Percentiles rank a stretch among this genome's conserved stretches.
Evolutionary conservation across 78 protist genomes (phyloP).

Genomic region (Emiliania huxleyi): DNA sequence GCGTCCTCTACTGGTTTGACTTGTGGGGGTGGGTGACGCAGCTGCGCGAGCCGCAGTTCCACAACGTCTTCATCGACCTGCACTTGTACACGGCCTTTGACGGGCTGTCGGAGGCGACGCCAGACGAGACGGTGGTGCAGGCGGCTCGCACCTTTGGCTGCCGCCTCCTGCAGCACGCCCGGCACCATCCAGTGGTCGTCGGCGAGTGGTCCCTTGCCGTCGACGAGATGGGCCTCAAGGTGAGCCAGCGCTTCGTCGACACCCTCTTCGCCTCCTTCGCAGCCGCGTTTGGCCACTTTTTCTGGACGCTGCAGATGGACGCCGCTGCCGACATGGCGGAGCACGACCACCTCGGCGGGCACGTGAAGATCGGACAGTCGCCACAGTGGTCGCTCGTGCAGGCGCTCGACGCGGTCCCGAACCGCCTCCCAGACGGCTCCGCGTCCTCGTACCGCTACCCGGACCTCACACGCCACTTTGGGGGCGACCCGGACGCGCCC

Average conservation of each 20-base stretch:
- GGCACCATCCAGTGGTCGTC: background rate
- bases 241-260: background rate
- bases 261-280: background rate
- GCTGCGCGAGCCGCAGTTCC: background rate
- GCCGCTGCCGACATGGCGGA: background rate
- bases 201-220: background rate
- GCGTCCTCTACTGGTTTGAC: background rate
- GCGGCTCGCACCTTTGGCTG: background rate
- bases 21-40: background rate
- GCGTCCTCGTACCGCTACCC: background rate
- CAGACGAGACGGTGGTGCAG: background rate
- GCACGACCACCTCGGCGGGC: background rate
- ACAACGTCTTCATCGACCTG: background rate
- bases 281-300: background rate
- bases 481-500: background rate
- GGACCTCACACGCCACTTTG: background rate
- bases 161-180: background rate
- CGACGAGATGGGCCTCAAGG: background rate
- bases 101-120: background rate
- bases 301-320: background rate
- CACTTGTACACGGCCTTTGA: background rate
- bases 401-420: background rate
- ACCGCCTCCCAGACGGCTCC: background rate
- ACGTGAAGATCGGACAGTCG: background rate
- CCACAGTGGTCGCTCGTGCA: background rate